phyloP scores from a whole-genome alignment of 2,329 filamentous ascomycete genomes.

The Aspergillus oerlinghausenensis region DNA sequence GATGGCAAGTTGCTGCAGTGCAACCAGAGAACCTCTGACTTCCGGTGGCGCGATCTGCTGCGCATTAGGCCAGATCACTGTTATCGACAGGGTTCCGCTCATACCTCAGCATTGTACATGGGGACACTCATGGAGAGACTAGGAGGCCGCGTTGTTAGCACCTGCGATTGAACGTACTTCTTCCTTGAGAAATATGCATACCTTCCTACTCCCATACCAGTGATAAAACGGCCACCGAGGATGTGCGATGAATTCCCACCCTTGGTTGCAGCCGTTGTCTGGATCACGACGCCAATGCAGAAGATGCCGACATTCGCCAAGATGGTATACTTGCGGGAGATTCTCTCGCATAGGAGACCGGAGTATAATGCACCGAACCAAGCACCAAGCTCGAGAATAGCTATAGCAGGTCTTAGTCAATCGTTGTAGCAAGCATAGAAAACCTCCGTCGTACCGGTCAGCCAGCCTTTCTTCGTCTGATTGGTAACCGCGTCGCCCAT shows the following conservation, averaged over 20 bases:
- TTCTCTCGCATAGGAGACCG: slow-evolving; percentile 65
- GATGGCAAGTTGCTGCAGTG: slow-evolving; percentile 37
- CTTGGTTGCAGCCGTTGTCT: slow-evolving; percentile 50
- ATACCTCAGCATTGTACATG: slow-evolving; percentile 48
- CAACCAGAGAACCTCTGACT: background rate
- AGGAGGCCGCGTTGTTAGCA: background rate
- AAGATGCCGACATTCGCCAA: slow-evolving; percentile 64
- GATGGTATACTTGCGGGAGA: slow-evolving; percentile 66
- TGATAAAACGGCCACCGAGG: slow-evolving; percentile 65
- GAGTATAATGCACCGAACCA: slow-evolving; percentile 70
- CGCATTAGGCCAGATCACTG: slow-evolving; percentile 50
- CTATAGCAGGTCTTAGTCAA: slow-evolving; percentile 29
- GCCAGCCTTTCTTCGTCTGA: slow-evolving; percentile 22
- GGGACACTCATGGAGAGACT: slow-evolving; percentile 37
- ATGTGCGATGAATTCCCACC: slow-evolving; percentile 55
- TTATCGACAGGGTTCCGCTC: slow-evolving; percentile 20
- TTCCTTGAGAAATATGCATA: slow-evolving; percentile 8
- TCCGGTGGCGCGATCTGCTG: slow-evolving; percentile 27
- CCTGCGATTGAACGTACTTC: background rate
- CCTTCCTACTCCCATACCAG: slow-evolving; percentile 52
- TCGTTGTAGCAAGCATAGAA: background rate
- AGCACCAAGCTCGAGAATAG: slow-evolving; percentile 71
- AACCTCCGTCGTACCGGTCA: slow-evolving; percentile 12
- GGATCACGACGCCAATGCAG: slow-evolving; percentile 65
- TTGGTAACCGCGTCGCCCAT: slow-evolving; percentile 22